These are phyloP conservation scores for Termitomyces sp. DNA, from an alignment of 768 basidiomycete genomes.

Conservation along the genomic window DNA sequence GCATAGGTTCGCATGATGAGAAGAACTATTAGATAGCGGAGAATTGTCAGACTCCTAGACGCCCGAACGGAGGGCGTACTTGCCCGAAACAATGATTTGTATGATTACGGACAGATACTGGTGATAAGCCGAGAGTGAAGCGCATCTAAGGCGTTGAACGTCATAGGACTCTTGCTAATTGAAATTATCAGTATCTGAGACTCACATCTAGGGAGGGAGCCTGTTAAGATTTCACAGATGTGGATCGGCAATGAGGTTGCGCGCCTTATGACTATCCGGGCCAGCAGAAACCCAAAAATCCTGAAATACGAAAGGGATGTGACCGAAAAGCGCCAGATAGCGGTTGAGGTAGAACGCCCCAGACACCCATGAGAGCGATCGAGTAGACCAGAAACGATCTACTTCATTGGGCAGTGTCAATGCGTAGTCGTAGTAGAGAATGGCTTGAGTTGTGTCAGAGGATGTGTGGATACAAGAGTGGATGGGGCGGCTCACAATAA, in stretches of 20 bases:
- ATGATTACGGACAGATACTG: slow-evolving; percentile 27
- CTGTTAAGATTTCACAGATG: not conserved
- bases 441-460: slow-evolving; percentile 17
- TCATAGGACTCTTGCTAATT: not conserved
- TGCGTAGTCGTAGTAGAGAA: slow-evolving; percentile 45
- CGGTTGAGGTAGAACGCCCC: slow-evolving; percentile 40
- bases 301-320: slow-evolving; percentile 27
- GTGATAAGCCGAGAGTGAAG: slow-evolving; percentile 19
- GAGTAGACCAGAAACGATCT: slow-evolving; percentile 37
- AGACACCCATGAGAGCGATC: slow-evolving; percentile 26
- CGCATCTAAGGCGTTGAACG: slow-evolving; percentile 17
- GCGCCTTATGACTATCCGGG: slow-evolving; percentile 8
- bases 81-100: slow-evolving; percentile 35
- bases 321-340: slow-evolving; percentile 34
- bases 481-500: slow-evolving; percentile 7
- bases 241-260: not conserved
- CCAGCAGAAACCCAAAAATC: slow-evolving; percentile 10
- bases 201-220: slow-evolving; percentile 1
- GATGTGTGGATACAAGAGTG: not conserved
- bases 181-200: not conserved
- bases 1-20: slow-evolving; percentile 38
- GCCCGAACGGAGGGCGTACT: not conserved
- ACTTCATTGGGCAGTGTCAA: slow-evolving; percentile 41
- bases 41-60: not conserved
- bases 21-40: slow-evolving; percentile 20